Evolutionary conservation across 768 basidiomycete genomes (phyloP), one percentile per base, ranked within the genome.

Genomic region (Pleurotus tuber-regium): DNA sequence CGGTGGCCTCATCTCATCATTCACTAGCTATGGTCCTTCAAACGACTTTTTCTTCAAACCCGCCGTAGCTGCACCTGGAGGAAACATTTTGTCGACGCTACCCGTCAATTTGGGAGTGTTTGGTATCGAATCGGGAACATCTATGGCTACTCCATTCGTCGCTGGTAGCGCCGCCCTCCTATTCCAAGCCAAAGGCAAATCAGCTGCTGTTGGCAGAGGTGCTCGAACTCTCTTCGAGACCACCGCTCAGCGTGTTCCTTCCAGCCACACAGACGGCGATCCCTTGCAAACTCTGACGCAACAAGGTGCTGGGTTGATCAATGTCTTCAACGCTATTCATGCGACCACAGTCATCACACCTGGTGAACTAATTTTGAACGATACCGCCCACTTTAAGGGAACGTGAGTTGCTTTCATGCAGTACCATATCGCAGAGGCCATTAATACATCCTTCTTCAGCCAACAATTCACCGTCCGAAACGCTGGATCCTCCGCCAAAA

Each of bases 1-100:
- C 3, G 83, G 82, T 14, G 84, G 83, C 10, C 70, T 83, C 36
- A 75, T 83, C 16, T 83, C 80, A 1, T 60, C 64, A 16, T 83
- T 81, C 64, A 75, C 78, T 6, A 70, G 68, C 66, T 82, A 78
- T 51, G 84, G 84, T 1, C 84, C 84, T 1, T 73, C 79, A 3
- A 77, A 82, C 59, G 83, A 86, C 58, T 70, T 82, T 55, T 75
- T 67, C 67, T 77, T 78, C 71, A 80, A 80, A 49, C 79, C 81
- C 8, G 69, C 78, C 9, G 61, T 83, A 46, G 67, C 78, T 24
- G 76, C 80, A 4, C 79, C 80, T 0, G 80, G 80, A 8, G 78
- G 78, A 1, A 73, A 75, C 59, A 78, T 79, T 43, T 57, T 79
- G 21, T 77, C 75, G 0, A 77, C 78, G 1, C 61, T 70, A 25